A percentile compares a stretch with the other conserved stretches of the same genome.
phyloP scores from a whole-genome alignment of 208 protist species.

The Trypanosoma lewisi region DNA sequence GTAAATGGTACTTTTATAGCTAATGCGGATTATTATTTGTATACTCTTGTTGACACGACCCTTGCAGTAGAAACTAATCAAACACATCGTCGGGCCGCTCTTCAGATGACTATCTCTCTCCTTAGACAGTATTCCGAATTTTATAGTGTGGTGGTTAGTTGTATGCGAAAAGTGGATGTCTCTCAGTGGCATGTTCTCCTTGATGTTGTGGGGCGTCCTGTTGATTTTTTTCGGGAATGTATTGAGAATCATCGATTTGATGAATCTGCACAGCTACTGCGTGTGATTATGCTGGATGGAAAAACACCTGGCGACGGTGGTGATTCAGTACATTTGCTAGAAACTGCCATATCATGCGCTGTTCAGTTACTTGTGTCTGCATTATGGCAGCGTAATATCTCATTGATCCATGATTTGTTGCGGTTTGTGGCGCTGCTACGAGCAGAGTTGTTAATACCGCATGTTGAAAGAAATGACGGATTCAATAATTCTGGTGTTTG shows the following conservation, averaged over 20 bases:
- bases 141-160: slow-evolving; percentile 60
- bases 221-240: slow-evolving; percentile 68
- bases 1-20: slow-evolving; percentile 48
- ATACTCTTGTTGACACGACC: slow-evolving; percentile 55
- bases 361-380: slow-evolving; percentile 36
- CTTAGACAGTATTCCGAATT: slow-evolving; percentile 74
- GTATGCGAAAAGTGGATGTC: slow-evolving; percentile 75
- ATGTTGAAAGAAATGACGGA: neutral
- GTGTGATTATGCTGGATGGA: slow-evolving; percentile 64
- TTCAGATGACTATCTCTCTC: slow-evolving; percentile 45
- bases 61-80: slow-evolving; percentile 35
- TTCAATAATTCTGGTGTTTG: slow-evolving; percentile 1
- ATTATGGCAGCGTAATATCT: slow-evolving; percentile 39
- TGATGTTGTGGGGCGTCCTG: slow-evolving; percentile 59
- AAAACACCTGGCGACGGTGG: neutral
- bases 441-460: slow-evolving; percentile 34
- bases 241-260: slow-evolving; percentile 49
- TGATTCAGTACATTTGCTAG: slow-evolving; percentile 22
- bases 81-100: slow-evolving; percentile 35
- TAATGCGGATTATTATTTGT: slow-evolving; percentile 62
- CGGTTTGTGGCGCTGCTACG: slow-evolving; percentile 68
- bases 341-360: slow-evolving; percentile 33
- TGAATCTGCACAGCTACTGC: slow-evolving; percentile 67
- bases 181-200: slow-evolving; percentile 56
- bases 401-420: slow-evolving; percentile 58